phyloP scores from a whole-genome alignment of 2,329 filamentous ascomycete genomes.

The Rutstroemia sydowiana region DNA sequence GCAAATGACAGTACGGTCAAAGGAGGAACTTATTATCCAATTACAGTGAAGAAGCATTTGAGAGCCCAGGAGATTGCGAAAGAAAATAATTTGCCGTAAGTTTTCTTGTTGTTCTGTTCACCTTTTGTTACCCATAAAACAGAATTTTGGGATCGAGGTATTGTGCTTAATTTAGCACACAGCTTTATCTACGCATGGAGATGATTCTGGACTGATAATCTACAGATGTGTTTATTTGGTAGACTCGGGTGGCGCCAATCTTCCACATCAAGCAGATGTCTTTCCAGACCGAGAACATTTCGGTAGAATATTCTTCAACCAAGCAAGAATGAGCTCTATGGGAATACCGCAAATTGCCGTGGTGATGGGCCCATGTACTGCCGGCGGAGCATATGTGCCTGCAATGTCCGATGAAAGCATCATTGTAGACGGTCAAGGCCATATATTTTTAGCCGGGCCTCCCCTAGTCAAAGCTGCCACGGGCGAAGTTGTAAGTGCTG shows the following conservation, averaged over 20 bases:
- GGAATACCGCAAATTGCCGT: constrained; percentile 91
- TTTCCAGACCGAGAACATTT: constrained; percentile 95
- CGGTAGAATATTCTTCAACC: constrained; percentile 93
- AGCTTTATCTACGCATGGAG: no score
- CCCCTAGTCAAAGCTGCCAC: constrained; percentile 94
- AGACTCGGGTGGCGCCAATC: constrained; percentile 89
- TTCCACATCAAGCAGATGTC: constrained; percentile 90
- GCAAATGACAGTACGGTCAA: constrained; percentile 97
- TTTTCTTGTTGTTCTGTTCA: constrained; percentile 11
- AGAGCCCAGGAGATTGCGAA: constrained; percentile 84
- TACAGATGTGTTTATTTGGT: constrained; percentile 84
- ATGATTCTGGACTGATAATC: constrained; percentile 2
- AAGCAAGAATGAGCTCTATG: constrained; percentile 81
- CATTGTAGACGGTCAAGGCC: constrained; percentile 91
- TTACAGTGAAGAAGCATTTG: constrained; percentile 96
- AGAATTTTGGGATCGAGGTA: no score
- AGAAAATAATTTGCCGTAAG: constrained; percentile 69
- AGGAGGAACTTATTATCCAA: constrained; percentile 92
- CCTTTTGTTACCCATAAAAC: no score
- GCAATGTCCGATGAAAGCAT: constrained; percentile 98
- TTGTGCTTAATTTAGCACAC: background rate
- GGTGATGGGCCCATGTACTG: constrained; percentile 96
- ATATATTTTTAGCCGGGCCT: constrained; percentile 92
- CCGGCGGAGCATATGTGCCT: constrained; percentile 90
- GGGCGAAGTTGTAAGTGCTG: constrained; percentile 81